Conservation (phyloP, 768 basidiomycete species). For the Panaeolus papilionaceus region DNA sequence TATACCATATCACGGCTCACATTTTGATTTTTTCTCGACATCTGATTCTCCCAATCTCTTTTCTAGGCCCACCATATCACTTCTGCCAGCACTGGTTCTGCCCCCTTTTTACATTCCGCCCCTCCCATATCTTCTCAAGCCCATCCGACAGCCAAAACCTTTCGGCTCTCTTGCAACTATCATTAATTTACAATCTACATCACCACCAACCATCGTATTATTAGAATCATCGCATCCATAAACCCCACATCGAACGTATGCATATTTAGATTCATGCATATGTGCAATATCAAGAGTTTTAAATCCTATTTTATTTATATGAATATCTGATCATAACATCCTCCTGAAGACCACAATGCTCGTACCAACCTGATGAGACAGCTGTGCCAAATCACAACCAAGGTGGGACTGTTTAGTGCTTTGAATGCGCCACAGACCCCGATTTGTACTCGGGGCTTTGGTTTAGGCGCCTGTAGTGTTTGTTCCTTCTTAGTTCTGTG, state of each 20-base stretch:
- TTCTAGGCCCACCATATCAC: background rate
- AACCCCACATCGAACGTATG: background rate
- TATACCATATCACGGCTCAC: background rate
- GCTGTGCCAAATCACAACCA: no score
- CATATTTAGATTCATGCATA: background rate
- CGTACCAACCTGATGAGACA: no score
- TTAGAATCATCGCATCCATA: background rate
- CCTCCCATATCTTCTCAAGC: background rate
- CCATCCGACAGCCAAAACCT: background rate
- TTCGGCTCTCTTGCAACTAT: background rate
- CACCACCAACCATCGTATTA: background rate
- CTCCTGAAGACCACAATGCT: no score
- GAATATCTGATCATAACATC: no score
- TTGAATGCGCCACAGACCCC: background rate
- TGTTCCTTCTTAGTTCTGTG: no score
- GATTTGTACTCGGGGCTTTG: background rate
- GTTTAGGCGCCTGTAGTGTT: background rate
- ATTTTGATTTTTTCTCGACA: background rate
- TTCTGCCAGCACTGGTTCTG: background rate
- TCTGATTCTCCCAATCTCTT: background rate
- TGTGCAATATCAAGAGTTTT: slow-evolving; percentile 9
- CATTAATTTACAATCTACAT: background rate
- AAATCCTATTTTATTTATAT: background rate
- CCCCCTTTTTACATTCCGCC: background rate
- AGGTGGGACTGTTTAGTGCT: no score